These are phyloP conservation scores for Saururus chinensis DNA, from an alignment of 164 flowering plant genomes.

Conservation along the genomic window DNA sequence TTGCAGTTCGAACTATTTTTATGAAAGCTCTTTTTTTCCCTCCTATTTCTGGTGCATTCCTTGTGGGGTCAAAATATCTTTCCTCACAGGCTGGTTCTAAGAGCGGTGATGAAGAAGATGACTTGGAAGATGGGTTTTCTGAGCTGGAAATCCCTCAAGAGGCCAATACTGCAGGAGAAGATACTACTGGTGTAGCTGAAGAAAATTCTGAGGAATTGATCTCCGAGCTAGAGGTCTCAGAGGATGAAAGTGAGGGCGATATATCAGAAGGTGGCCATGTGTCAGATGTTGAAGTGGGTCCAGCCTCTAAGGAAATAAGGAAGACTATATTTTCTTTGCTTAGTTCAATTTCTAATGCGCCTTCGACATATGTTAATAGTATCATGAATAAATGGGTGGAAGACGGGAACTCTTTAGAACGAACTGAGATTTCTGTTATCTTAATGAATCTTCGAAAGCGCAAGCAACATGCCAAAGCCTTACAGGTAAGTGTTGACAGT, in stretches of 20 bases:
- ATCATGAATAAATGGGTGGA: constrained; percentile 53
- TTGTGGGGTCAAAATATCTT: constrained; percentile 19
- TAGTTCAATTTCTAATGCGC: constrained; percentile 28
- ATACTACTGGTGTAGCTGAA: constrained; percentile 4
- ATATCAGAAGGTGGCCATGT: constrained; percentile 16
- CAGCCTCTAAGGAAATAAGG: constrained; percentile 1
- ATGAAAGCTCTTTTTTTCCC: constrained; percentile 14
- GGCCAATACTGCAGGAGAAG: neutral
- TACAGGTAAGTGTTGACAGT: constrained; percentile 47
- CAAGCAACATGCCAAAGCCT: constrained; percentile 45
- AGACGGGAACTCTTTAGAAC: constrained; percentile 46
- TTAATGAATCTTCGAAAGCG: constrained; percentile 47
- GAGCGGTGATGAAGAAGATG: constrained; percentile 47
- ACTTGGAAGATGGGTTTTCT: constrained; percentile 66
- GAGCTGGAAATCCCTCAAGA: constrained; percentile 44
- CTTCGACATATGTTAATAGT: constrained; percentile 19
- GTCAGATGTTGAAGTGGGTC: constrained; percentile 21
- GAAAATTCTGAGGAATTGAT: constrained; percentile 23
- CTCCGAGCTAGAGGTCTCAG: constrained; percentile 41
- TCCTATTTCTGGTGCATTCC: constrained; percentile 8
- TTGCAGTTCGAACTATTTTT: constrained; percentile 1
- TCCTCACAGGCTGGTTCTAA: constrained; percentile 63
- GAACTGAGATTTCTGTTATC: constrained; percentile 26
- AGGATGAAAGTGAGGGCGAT: constrained; percentile 26
- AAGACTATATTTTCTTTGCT: constrained; percentile 22